Base-by-base conservation (phyloP, 1,284 basidiomycete species). In the Apiotrichum domesticum region DNA sequence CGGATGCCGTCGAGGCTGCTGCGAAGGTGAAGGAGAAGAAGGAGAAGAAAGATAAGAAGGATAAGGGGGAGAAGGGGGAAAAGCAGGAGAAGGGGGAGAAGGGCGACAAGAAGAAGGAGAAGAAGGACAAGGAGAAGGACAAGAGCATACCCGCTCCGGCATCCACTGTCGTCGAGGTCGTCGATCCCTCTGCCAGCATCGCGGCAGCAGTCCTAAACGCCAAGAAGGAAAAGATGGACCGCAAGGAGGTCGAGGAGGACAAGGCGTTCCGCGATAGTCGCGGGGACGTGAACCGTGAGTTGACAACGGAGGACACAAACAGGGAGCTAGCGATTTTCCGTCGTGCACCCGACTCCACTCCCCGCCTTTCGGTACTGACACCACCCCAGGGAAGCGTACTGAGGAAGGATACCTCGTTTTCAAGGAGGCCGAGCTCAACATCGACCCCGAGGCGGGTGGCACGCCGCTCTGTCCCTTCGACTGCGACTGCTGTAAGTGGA, bases 371-470 rank as follows among this genome's bases (percentile, higher is more conserved):
- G 29, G 29, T n/a, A 13, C 14, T 37, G 47, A 11, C 47, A 32
- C 2, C 29, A 7, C 49, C 7, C 49, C 69, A 91, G 90, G 88
- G 58, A 83, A 83, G 41, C 86, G 81, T 74, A 94, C 90, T 0
- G 87, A 87, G 59, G 90, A 94, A 72, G 91, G 90, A 0, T 93
- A 83, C 78, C 73, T 79, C 37, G 84, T 94, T 40, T 94, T 86
- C 76, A 92, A 90, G 71, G 90, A 91, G 73, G 87, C 86, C 63
- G 90, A 93, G 66, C 82, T 94, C 10, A 83, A 85, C 11, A 87
- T 94, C 59, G 78, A 80, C 54, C 80, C 83, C 54, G 80, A 83
- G 61, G 87, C 86, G 49, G 90, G 90, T 73, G 88, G 86, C 69
- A 87, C 86, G 0, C 63, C 68, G 6, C 63, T 74, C 13, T 71